These are phyloP conservation scores for Pichia gijzeniarum DNA, from an alignment of 805 yeast species.

Conservation along the genomic window DNA sequence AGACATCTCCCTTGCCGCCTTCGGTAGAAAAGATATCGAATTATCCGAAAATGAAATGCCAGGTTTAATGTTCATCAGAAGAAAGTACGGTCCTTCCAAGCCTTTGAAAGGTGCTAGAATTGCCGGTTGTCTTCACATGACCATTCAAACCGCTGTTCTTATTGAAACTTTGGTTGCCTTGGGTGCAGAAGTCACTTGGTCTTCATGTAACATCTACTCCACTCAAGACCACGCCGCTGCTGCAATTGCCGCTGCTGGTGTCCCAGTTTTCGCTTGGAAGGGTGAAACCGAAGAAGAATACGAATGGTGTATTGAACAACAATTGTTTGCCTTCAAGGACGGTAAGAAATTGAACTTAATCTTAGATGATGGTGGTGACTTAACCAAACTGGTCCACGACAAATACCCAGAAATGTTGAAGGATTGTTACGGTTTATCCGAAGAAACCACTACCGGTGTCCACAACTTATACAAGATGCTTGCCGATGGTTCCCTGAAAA, in stretches of 20 bases:
- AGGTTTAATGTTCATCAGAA: slow-evolving; percentile 97
- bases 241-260: slow-evolving; percentile 98
- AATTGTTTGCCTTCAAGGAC: slow-evolving; percentile 96
- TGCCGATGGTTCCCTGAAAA: slow-evolving; percentile 82
- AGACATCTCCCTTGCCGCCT: slow-evolving; percentile 97
- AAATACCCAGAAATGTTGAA: slow-evolving; percentile 96
- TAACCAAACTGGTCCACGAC: slow-evolving; percentile 93
- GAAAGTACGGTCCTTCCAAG: slow-evolving; percentile 82
- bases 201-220: slow-evolving; percentile 98
- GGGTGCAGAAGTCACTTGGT: slow-evolving; percentile 99
- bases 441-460: slow-evolving; percentile 99
- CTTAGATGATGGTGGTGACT: slow-evolving; percentile 99
- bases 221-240: slow-evolving; percentile 99
- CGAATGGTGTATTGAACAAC: slow-evolving; percentile 99
- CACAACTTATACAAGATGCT: slow-evolving; percentile 97
- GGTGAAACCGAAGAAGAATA: slow-evolving; percentile 99
- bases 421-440: slow-evolving; percentile 92
- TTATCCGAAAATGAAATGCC: slow-evolving; percentile 99
- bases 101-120: slow-evolving; percentile 98
- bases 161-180: slow-evolving; percentile 95
- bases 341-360: slow-evolving; percentile 91
- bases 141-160: slow-evolving; percentile 97
- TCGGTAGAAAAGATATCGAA: slow-evolving; percentile 99
- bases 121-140: slow-evolving; percentile 99
- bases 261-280: slow-evolving; percentile 99